Conservation (phyloP, 352 stramenopile species). For the Globisporangium okanoganense region DNA sequence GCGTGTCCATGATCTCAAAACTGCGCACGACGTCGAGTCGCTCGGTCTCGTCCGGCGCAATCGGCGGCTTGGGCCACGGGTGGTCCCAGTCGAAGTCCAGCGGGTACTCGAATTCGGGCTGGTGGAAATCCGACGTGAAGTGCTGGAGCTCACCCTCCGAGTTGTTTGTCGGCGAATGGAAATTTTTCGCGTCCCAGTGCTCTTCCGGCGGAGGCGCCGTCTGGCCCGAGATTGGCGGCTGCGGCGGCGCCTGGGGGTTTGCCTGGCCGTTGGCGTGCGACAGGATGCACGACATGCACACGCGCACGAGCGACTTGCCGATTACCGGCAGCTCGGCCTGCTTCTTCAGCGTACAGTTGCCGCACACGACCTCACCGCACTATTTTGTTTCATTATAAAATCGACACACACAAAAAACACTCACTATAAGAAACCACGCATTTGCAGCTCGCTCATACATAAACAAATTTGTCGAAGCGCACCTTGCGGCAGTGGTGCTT, state of each 20-base stretch:
- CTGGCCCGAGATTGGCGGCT: constrained; percentile 33
- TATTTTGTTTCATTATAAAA: constrained; percentile 16
- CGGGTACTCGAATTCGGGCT: constrained; percentile 81
- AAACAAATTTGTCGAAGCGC: not conserved
- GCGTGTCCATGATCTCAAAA: constrained; percentile 88
- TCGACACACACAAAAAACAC: not conserved
- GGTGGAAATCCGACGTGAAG: constrained; percentile 75
- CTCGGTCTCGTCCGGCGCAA: constrained; percentile 61
- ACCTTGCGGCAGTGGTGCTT: constrained; percentile 90
- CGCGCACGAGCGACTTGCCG: constrained; percentile 74
- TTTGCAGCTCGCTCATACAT: too few relatives aligned
- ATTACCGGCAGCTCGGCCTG: constrained; percentile 83
- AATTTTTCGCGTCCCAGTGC: constrained; percentile 79
- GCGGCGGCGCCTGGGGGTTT: constrained; percentile 59
- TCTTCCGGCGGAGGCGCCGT: constrained; percentile 38
- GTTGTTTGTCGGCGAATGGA: constrained; percentile 76
- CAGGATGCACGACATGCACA: constrained; percentile 90
- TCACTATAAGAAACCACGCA: not conserved
- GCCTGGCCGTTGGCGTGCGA: constrained; percentile 76
- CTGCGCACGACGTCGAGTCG: constrained; percentile 72
- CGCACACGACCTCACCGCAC: constrained; percentile 86
- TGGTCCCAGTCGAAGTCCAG: constrained; percentile 88
- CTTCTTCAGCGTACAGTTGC: constrained; percentile 87
- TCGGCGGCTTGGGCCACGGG: constrained; percentile 81
- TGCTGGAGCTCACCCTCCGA: constrained; percentile 74